Evolutionary conservation across 208 protist genomes (phyloP).

Genomic region (Leptomonas pyrrhocoris): DNA sequence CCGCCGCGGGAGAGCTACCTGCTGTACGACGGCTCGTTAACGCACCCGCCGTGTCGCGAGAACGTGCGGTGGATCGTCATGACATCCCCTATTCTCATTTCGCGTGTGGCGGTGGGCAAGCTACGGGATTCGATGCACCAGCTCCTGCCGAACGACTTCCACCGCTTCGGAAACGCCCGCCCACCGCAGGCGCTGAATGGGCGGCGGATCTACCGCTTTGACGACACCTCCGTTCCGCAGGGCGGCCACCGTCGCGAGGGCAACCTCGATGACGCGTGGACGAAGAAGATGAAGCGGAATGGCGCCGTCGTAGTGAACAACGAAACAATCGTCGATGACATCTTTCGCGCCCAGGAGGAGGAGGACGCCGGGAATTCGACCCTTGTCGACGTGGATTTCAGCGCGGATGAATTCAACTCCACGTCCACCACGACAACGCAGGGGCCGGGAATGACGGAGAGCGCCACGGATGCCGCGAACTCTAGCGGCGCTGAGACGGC

Average conservation of each 20-base stretch:
- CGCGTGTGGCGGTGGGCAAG: constrained; percentile 46
- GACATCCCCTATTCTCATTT: constrained; percentile 74
- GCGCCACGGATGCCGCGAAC: background rate
- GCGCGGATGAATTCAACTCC: background rate
- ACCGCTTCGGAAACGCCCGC: constrained; percentile 56
- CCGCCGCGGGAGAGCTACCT: constrained; percentile 65
- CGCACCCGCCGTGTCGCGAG: constrained; percentile 77
- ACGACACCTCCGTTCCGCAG: constrained; percentile 33
- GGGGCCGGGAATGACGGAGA: too few relatives aligned
- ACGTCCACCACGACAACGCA: too few relatives aligned
- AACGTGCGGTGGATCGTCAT: constrained; percentile 81
- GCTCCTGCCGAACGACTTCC: constrained; percentile 52
- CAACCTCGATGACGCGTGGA: constrained; percentile 29
- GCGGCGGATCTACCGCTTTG: constrained; percentile 67
- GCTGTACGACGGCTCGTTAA: constrained; percentile 78
- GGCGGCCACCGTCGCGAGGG: constrained; percentile 7
- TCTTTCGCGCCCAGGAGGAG: background rate
- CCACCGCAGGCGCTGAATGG: constrained; percentile 69
- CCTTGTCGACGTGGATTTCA: background rate
- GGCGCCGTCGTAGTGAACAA: background rate
- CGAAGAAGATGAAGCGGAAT: background rate
- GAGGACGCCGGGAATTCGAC: constrained; percentile 1
- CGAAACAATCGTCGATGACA: background rate
- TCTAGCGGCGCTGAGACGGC: background rate
- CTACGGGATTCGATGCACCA: constrained; percentile 53